phyloP scores from a whole-genome alignment of 2,329 filamentous ascomycete species.

The Aureobasidium lini region DNA sequence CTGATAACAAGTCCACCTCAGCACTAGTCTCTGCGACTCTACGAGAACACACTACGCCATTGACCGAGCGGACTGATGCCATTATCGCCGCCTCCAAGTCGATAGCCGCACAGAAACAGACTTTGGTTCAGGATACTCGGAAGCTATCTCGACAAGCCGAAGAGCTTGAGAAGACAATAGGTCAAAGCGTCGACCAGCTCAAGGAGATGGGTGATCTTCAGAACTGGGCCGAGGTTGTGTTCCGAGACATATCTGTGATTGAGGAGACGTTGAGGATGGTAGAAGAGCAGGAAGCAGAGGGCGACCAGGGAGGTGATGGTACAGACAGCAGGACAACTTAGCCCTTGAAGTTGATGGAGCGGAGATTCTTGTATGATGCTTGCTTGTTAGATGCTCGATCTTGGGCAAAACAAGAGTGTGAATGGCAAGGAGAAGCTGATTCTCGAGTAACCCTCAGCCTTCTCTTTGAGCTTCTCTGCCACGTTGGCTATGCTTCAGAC shows the following conservation, averaged over 20 bases:
- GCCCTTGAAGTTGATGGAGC: not conserved
- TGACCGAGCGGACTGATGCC: constrained; percentile 6
- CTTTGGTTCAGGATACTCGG: not conserved
- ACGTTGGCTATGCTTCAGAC: constrained; percentile 13
- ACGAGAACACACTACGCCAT: not conserved
- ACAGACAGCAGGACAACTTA: not conserved
- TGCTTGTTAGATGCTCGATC: too few species aligned
- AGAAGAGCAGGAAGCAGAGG: constrained; percentile 22
- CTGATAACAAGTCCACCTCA: constrained; percentile 4
- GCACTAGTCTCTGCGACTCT: not conserved
- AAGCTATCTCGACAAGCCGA: constrained; percentile 2
- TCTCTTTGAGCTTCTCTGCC: constrained; percentile 12
- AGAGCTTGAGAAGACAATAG: not conserved
- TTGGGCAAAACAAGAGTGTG: too few species aligned
- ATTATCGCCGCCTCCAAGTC: not conserved
- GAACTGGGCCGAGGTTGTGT: constrained; percentile 81
- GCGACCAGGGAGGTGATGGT: not conserved
- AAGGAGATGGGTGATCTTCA: constrained; percentile 78
- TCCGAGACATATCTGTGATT: constrained; percentile 30
- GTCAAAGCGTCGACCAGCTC: constrained; percentile 40
- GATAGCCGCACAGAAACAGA: not conserved
- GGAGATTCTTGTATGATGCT: not conserved
- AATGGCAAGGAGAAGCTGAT: too few species aligned
- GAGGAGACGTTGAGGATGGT: constrained; percentile 31
- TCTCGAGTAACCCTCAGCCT: not conserved